These are phyloP conservation scores for Populus hybrid DNA, from an alignment of 441 rosid genomes.

Conservation along the genomic window DNA sequence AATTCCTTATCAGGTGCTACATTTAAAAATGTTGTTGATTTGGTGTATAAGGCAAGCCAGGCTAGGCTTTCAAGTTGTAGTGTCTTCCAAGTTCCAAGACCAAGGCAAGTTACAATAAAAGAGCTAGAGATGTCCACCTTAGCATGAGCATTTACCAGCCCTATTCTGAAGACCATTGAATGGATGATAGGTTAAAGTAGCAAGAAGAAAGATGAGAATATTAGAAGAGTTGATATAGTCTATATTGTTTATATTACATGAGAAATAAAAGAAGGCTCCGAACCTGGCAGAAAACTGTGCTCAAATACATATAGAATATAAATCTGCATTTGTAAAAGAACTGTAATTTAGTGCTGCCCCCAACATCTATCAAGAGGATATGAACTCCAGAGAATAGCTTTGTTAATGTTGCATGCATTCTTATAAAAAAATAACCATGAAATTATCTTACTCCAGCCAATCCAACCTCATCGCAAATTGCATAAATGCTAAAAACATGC, in stretches of 20 bases:
- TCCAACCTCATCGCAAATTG: not conserved
- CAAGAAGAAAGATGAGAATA: not conserved
- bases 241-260: not conserved
- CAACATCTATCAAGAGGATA: not conserved
- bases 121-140: not conserved
- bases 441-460: not conserved
- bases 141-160: not conserved
- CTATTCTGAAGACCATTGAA: not conserved
- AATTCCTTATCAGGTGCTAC: not conserved
- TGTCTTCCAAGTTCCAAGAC: not conserved
- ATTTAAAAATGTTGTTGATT: not conserved
- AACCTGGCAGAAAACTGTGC: conserved; percentile 76
- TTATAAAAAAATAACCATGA: not conserved
- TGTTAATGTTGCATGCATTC: not conserved
- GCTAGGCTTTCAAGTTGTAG: not conserved
- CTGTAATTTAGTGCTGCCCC: conserved; percentile 1
- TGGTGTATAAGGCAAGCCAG: not conserved
- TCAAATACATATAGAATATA: conserved; percentile 48
- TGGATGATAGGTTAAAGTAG: not conserved
- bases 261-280: conserved; percentile 20
- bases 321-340: conserved; percentile 49
- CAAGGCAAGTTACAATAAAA: not conserved
- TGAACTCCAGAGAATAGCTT: conserved; percentile 2
- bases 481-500: not conserved
- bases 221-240: not conserved